Conservation (phyloP, 1,139 yeast genomes). For the Starmera stellimalicola region DNA sequence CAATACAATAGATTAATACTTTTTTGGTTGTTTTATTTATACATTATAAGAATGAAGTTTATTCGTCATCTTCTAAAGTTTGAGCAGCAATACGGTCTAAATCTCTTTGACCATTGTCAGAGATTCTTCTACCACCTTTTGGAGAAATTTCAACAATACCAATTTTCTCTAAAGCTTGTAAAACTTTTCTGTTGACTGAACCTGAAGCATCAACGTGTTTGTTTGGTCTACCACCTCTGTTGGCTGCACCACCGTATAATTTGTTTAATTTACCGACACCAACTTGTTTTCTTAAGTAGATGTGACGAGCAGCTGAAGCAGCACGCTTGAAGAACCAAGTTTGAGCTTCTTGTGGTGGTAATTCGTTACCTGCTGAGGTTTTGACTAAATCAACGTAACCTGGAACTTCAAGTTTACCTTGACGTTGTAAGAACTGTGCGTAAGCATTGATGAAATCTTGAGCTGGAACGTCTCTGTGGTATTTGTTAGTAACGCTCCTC, state of each 20-base stretch:
- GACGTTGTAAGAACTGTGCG: constrained; percentile 99
- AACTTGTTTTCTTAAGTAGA: constrained; percentile 98
- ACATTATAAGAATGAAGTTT: constrained; percentile 5
- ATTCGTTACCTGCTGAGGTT: constrained; percentile 98
- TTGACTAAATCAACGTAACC: constrained; percentile 99
- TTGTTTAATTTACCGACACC: constrained; percentile 99
- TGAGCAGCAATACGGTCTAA: constrained; percentile 99
- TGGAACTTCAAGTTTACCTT: constrained; percentile 99
- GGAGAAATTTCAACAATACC: constrained; percentile 95
- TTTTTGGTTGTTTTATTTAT: constrained; percentile 2
- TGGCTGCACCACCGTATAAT: constrained; percentile 98
- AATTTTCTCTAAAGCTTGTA: constrained; percentile 96
- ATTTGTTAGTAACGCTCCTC: constrained; percentile 15
- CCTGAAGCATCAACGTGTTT: constrained; percentile 99
- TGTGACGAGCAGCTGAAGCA: constrained; percentile 99
- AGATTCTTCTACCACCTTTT: constrained; percentile 99
- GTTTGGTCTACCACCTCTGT: constrained; percentile 99
- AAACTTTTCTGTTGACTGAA: constrained; percentile 96
- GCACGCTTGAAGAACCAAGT: constrained; percentile 99
- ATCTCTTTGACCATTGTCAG: constrained; percentile 99
- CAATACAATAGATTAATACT: not conserved
- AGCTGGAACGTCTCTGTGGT: constrained; percentile 96
- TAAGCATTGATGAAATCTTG: constrained; percentile 99
- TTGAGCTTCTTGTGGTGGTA: constrained; percentile 99
- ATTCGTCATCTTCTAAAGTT: constrained; percentile 85